A percentile compares a stretch with the other conserved stretches of the same genome.
Evolutionary conservation across 176 grass and related monocot species (phyloP).

Genomic region (Avena sativa): DNA sequence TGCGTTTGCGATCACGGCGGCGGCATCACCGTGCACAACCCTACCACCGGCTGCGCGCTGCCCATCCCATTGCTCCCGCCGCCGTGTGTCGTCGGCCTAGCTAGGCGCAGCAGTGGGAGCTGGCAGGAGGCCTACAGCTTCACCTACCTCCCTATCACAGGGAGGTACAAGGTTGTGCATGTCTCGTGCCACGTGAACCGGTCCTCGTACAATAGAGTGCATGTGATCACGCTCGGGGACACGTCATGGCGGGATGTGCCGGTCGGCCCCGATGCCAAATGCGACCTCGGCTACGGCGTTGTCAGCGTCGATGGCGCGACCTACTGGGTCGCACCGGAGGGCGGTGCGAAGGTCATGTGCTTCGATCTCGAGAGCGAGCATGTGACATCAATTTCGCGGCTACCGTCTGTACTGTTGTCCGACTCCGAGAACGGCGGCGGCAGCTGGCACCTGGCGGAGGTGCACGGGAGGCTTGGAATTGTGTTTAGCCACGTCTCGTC

Average conservation of each 20-base stretch:
- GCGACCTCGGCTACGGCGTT: background rate
- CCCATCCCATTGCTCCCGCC: too few species aligned
- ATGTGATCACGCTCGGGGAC: background rate
- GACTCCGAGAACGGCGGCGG: background rate
- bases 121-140: background rate
- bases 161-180: background rate
- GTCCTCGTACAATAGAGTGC: background rate
- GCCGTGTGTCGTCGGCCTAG: too few species aligned
- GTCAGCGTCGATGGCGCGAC: background rate
- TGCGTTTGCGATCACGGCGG: background rate
- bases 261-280: background rate
- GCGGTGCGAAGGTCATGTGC: background rate
- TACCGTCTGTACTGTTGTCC: background rate
- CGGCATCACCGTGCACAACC: background rate
- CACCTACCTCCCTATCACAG: background rate
- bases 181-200: background rate
- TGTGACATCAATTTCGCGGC: too few species aligned
- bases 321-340: background rate
- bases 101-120: background rate
- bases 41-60: too few species aligned
- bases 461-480: background rate
- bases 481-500: background rate
- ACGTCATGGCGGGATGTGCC: background rate
- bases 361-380: background rate
- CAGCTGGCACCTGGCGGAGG: background rate